phyloP scores from a whole-genome alignment of 805 yeast species.

The Candida mattraensis region DNA sequence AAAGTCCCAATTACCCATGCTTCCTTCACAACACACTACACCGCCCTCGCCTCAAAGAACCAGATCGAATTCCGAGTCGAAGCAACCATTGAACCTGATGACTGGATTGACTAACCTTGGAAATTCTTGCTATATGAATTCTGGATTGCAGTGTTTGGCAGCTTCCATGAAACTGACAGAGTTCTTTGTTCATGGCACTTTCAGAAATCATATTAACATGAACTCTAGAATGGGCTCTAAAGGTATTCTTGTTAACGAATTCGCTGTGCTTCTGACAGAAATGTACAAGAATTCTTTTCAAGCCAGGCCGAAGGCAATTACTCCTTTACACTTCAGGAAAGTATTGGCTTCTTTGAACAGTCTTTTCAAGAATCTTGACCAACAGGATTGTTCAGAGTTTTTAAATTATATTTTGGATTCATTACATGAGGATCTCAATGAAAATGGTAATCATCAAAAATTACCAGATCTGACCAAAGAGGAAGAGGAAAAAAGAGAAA shows the following conservation, averaged over 20 bases:
- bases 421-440: conserved; percentile 80
- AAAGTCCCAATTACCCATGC: conserved; percentile 14
- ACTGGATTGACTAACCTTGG: conserved; percentile 83
- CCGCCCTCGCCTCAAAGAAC: conserved; percentile 10
- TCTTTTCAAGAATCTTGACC: conserved; percentile 65
- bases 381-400: conserved; percentile 87
- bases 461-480: conserved; percentile 61
- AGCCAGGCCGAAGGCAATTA: conserved; percentile 37
- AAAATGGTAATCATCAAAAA: conserved; percentile 55
- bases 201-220: conserved; percentile 66
- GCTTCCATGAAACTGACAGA: conserved; percentile 67
- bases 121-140: conserved; percentile 92
- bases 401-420: conserved; percentile 72
- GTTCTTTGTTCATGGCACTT: conserved; percentile 61
- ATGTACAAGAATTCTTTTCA: conserved; percentile 45
- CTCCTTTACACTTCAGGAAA: conserved; percentile 65
- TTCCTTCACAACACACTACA: conserved; percentile 3
- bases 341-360: conserved; percentile 66
- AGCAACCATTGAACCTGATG: conserved; percentile 39
- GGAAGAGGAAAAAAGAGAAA: conserved; percentile 74
- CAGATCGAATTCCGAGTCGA: conserved; percentile 14
- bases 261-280: conserved; percentile 56
- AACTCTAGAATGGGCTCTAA: conserved; percentile 75
- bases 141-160: conserved; percentile 80
- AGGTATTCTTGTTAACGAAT: conserved; percentile 72